Percentiles rank a stretch among this genome's conserved stretches.
These are phyloP conservation scores for Lobosporangium transversale DNA, from an alignment of 192 early-diverging fungal genomes.

Conservation along the genomic window DNA sequence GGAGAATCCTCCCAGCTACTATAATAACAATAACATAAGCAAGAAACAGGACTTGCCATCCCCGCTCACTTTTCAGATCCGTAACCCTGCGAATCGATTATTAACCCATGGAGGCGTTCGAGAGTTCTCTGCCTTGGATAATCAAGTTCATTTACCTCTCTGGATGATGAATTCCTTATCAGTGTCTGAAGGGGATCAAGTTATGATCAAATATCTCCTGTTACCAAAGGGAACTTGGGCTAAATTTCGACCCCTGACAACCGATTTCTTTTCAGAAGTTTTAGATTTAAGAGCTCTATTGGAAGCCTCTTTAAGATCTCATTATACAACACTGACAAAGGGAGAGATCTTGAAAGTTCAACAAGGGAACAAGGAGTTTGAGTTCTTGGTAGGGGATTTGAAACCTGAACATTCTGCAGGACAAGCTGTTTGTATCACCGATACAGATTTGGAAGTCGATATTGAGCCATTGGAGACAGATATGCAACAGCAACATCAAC, in stretches of 20 bases:
- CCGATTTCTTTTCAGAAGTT: constrained; percentile 65
- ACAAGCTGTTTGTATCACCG: constrained; percentile 72
- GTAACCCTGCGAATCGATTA: constrained; percentile 54
- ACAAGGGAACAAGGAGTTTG: constrained; percentile 55
- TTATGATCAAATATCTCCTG: constrained; percentile 63
- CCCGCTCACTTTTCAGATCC: constrained; percentile 69
- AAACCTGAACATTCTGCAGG: constrained; percentile 66
- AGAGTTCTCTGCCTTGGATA: constrained; percentile 74
- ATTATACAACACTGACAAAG: constrained; percentile 74
- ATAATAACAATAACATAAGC: not conserved
- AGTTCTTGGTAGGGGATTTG: constrained; percentile 74
- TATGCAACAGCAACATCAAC: constrained; percentile 1
- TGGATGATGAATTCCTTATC: constrained; percentile 64
- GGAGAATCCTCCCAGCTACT: constrained; percentile 9
- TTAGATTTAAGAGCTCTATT: constrained; percentile 69
- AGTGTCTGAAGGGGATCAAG: constrained; percentile 54
- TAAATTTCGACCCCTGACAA: constrained; percentile 65
- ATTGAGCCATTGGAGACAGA: constrained; percentile 63
- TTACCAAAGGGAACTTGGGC: constrained; percentile 75
- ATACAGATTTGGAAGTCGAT: constrained; percentile 86
- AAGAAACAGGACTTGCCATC: constrained; percentile 55
- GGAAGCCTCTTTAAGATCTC: constrained; percentile 71
- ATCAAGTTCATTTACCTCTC: constrained; percentile 56
- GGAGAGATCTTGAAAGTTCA: constrained; percentile 71
- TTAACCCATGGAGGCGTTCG: constrained; percentile 73